Percentiles rank a stretch among this genome's conserved stretches.
Conservation (phyloP, 2,329 filamentous ascomycete genomes). For the Hypomyces rosellus region DNA sequence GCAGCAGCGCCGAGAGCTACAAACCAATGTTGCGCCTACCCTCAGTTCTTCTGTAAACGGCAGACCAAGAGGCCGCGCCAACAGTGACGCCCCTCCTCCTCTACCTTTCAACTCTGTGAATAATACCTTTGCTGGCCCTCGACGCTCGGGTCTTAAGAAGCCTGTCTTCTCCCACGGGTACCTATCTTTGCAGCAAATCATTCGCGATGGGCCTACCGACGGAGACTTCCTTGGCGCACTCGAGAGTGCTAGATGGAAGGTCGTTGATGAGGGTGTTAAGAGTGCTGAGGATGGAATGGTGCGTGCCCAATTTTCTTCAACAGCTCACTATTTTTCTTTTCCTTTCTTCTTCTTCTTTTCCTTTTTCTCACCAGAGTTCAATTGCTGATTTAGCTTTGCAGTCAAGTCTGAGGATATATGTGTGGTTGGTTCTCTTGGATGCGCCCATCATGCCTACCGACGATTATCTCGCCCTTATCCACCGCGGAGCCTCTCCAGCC, state of each 20-base stretch:
- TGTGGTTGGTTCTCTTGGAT: slow-evolving; percentile 92
- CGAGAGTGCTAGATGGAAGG: slow-evolving; percentile 65
- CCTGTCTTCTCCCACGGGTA: slow-evolving; percentile 45
- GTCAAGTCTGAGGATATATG: slow-evolving; percentile 90
- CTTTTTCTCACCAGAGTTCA: neutral
- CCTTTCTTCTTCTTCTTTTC: neutral
- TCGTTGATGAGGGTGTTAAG: slow-evolving; percentile 69
- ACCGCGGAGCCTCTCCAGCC: slow-evolving; percentile 86
- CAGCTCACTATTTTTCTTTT: neutral
- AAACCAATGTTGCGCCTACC: slow-evolving; percentile 30
- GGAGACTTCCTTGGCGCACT: slow-evolving; percentile 62
- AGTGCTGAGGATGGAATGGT: slow-evolving; percentile 79
- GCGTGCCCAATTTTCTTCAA: slow-evolving; percentile 17
- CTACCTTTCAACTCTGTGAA: slow-evolving; percentile 27
- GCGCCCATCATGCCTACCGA: slow-evolving; percentile 80
- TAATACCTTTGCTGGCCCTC: slow-evolving; percentile 29
- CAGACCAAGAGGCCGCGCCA: slow-evolving; percentile 57
- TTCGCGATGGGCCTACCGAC: slow-evolving; percentile 72
- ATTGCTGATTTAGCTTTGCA: slow-evolving; percentile 28
- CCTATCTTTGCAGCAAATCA: slow-evolving; percentile 64
- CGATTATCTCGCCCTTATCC: slow-evolving; percentile 81
- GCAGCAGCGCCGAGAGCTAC: slow-evolving; percentile 52
- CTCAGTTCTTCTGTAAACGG: slow-evolving; percentile 29
- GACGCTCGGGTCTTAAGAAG: slow-evolving; percentile 35
- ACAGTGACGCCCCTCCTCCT: slow-evolving; percentile 60